Evolutionary conservation across 2,329 filamentous ascomycete species (phyloP), one percentile per base, ranked within the genome.

Genomic region (Fusarium sp.): DNA sequence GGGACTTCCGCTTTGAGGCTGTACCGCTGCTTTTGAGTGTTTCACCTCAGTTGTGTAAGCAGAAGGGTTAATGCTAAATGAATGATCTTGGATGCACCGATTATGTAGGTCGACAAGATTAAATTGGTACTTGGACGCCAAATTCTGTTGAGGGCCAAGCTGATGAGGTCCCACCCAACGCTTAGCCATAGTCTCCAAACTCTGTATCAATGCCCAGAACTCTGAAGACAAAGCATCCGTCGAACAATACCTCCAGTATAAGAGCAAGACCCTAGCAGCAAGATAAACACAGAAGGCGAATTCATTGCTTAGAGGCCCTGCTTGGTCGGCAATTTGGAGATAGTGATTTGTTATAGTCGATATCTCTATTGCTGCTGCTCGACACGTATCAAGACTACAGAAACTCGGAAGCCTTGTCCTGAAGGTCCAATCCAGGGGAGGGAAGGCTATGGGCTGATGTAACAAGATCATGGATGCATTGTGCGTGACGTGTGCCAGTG

Each of bases 401-500:
- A 76, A 71, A 46, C 79, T 83, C 0, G 84, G 83, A 3, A 85
- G 49, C 7, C 61, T 51, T 65, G 52, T 52, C 77, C 57, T 69
- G 14, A 60, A 57, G 61, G 45, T 67, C 72, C 77, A 76, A 79
- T 64, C 61, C 6, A 71, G 74, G 8, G 18, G 69, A 0, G 83
- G 83, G 57, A 82, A 85, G 0, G 83, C 84, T 22, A 86, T 84
- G 7, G 76, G 75, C 45, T 86, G 84, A 58, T 85, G 84, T 0
- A 86, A 76, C 0, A 85, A 75, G 24, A 86, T 84, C 75, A 84
- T 84, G 1, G 83, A 83, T 1, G 82, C 80, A 62, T 85, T 85
- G 57, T 86, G 84, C 0, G 82, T 85, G 11, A 84, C 77, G 49
- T 86, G 83, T 0, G 83, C 83, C 3, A 85, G 71, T 0, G 84